Base-by-base conservation (phyloP, 2,329 filamentous ascomycete species). In the Trichoderma pleuroti region DNA sequence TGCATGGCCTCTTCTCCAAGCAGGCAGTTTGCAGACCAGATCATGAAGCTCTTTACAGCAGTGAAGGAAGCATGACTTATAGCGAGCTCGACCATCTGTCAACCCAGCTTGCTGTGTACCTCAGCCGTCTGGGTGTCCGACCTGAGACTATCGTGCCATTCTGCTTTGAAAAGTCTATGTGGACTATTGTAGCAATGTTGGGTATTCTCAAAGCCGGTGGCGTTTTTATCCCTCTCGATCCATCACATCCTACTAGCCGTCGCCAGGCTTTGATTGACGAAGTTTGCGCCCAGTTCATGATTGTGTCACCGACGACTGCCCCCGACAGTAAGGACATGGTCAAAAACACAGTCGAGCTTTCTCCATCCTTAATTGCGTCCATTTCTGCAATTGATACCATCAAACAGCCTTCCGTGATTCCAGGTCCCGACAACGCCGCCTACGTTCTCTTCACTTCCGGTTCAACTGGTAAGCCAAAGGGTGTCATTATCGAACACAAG, bases 151-250 rank as follows among this genome's bases (percentile, higher is more conserved):
- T 59, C 2, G 72, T 74, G 28, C 70, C 72, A 1, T 59, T 74
- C 24, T 74, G 66, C 60, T 73, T 72, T 26, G 72, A 74, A 34
- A 74, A 77, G 72, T 76, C 70, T 2, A 56, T 62, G n/a, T 74
- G 72, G 73, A 69, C 74, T 11, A 42, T 74, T 4, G 71, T 77
- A 1, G 74, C 72, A 0, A 75, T 77, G 70, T 30, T 78, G 4
- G 76, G 70, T 14, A 72, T 78, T 32, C 70, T 78, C 28, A 77
- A 77, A 60, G 73, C 75, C 3, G 78, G 77, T 5, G 77, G 74
- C 24, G 75, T 30, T 72, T 74, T 73, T 62, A 72, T 79, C 3
- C 63, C 74, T 60, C 70, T 81, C 9, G 79, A 80, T 57, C 70
- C 73, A 6, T 60, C 70, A 11, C 62, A 72, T 52, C 74, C 74